phyloP scores from a whole-genome alignment of 2,329 filamentous ascomycete species.

The Aspergillus novoparasiticus region DNA sequence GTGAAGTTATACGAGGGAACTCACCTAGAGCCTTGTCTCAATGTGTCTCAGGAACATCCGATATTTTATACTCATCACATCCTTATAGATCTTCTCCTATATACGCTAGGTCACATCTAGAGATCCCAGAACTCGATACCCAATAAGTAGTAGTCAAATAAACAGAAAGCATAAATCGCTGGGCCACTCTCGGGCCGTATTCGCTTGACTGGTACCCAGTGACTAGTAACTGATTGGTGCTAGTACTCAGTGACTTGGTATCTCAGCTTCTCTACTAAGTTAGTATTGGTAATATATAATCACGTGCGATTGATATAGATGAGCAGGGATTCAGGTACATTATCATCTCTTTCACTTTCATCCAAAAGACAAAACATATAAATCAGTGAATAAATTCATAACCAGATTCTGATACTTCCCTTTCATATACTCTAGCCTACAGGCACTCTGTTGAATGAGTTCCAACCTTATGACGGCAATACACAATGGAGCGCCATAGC shows the following conservation, averaged over 20 bases:
- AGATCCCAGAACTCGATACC: background rate
- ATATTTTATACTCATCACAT: background rate
- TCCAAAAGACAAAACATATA: too few relatives aligned
- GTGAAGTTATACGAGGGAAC: background rate
- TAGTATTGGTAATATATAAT: background rate
- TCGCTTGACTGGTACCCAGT: background rate
- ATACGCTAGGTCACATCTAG: background rate
- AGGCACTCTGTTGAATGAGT: background rate
- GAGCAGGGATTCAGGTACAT: background rate
- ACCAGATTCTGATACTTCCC: background rate
- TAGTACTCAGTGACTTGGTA: background rate
- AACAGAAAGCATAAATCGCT: background rate
- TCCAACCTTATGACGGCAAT: background rate
- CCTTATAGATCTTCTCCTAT: background rate
- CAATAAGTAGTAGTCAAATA: background rate
- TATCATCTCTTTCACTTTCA: background rate
- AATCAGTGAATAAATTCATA: background rate
- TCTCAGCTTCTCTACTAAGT: too few relatives aligned
- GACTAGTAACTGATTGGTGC: background rate
- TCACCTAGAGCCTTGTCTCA: background rate
- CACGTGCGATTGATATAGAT: background rate
- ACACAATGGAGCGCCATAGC: conserved; percentile 1
- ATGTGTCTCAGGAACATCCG: background rate
- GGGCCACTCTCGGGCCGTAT: background rate
- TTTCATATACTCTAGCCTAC: background rate